Base-by-base conservation (phyloP, 2,329 filamentous ascomycete genomes). In the Hymenoscyphus fructigenus region DNA sequence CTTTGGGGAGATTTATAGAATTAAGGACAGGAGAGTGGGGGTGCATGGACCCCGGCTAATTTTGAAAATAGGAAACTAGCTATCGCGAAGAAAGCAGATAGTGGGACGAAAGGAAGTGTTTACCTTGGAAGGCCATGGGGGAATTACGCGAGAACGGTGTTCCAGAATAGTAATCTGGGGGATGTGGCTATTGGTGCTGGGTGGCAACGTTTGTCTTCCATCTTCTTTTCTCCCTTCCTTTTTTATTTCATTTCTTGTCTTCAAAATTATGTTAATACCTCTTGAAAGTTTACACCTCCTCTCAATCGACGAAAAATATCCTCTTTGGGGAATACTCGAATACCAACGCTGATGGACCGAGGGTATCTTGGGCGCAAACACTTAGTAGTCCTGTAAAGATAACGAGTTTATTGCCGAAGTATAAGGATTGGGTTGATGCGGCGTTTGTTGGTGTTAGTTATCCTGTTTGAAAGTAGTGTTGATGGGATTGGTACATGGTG, bases 111-210 rank as follows among this genome's bases (percentile, higher is more conserved):
- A 3, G 81, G 79, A 0, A 76, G 76, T 1, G 80, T 77, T 64
- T 84, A 80, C 64, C 79, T 85, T n/a, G 83, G 83, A 3, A 77
- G 83, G 4, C 83, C 83, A 10, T 85, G 82, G 81, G 73, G 79
- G 23, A 77, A 79, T 60, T 84, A 80, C 63, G 78, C 82, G 7
- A 75, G 80, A n/a, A 81, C 84, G n/a, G 78, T 81, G 7, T 80
- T 84, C 72, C 83, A 84, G 73, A 76, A 78, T 41, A 81, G 79
- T 1, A 70, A 74, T 23, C 73, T 86, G 66, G 76, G 75, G 14
- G 75, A 76, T 29, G 80, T 85, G n/a, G 79, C 87, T 66, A 83
- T 83, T 63, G 62, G 76, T 3, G 77, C 76, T 5, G 84, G 84
- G 0, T 86, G 84, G 83, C 70, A 72, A n/a, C 58, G 65, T 68